phyloP scores from a whole-genome alignment of 495 filamentous ascomycete genomes.

The Lasiosphaeria hispida region DNA sequence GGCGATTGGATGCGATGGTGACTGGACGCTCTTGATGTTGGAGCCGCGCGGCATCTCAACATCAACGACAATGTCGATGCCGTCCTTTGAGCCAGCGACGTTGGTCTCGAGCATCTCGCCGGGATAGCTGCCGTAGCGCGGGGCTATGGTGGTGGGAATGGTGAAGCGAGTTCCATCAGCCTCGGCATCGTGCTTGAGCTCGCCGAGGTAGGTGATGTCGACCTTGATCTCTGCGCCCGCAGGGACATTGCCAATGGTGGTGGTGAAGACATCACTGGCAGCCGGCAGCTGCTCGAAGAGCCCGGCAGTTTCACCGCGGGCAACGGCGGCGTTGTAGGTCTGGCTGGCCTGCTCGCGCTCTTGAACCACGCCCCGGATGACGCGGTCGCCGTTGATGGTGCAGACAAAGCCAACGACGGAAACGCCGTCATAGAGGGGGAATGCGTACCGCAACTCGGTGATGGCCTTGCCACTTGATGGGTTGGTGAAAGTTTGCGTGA shows the following conservation, averaged over 20 bases:
- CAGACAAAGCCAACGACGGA: conserved; percentile 63
- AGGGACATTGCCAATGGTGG: conserved; percentile 62
- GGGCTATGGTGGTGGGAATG: conserved; percentile 60
- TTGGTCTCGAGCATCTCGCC: conserved; percentile 20
- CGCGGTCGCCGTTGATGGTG: conserved; percentile 45
- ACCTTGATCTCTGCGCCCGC: conserved; percentile 51
- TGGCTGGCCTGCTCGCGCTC: conserved; percentile 55
- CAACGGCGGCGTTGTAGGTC: conserved; percentile 53
- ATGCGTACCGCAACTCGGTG: conserved; percentile 57
- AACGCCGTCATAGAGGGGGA: conserved; percentile 67
- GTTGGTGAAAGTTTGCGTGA: conserved; percentile 63
- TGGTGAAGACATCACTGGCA: conserved; percentile 62
- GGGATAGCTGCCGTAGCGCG: conserved; percentile 57
- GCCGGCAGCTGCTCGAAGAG: conserved; percentile 58
- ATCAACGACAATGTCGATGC: conserved; percentile 60
- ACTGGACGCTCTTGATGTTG: conserved; percentile 58
- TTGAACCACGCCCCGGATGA: conserved; percentile 59
- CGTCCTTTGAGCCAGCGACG: conserved; percentile 24
- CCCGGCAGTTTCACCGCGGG: conserved; percentile 56
- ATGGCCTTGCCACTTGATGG: conserved; percentile 35
- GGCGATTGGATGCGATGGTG: conserved; percentile 65
- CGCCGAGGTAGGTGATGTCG: conserved; percentile 61
- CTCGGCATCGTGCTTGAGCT: conserved; percentile 65
- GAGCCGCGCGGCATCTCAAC: conserved; percentile 54
- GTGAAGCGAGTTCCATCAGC: conserved; percentile 62